Conservation (phyloP, 2,329 filamentous ascomycete species). For the Dactylellina sp. region DNA sequence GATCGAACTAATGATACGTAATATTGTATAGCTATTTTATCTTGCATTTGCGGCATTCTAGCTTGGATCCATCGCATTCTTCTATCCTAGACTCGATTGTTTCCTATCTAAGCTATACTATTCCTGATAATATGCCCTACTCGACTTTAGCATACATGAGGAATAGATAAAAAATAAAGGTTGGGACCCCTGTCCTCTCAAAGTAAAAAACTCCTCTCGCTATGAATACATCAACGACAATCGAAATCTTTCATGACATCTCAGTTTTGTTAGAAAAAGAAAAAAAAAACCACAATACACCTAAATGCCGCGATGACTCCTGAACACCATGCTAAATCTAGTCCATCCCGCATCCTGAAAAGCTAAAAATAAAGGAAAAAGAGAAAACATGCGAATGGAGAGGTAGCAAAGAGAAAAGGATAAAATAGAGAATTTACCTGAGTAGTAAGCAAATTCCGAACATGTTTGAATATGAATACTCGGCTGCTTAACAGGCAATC, state of each 20-base stretch:
- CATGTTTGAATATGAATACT: too few species aligned
- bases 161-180: background rate
- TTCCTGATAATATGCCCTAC: too few species aligned
- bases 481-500: background rate
- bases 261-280: background rate
- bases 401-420: constrained; percentile 1
- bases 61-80: too few species aligned
- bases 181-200: background rate
- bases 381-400: background rate
- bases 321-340: constrained; percentile 15
- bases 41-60: too few species aligned
- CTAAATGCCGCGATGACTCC: background rate
- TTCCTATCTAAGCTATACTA: too few species aligned
- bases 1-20: too few species aligned
- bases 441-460: too few species aligned
- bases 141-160: too few species aligned
- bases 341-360: background rate
- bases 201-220: constrained; percentile 1
- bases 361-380: background rate
- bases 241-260: background rate
- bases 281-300: background rate
- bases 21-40: too few species aligned
- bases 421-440: too few species aligned
- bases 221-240: background rate
- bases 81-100: too few species aligned